Evolutionary conservation across 306 rosid genomes (phyloP), one percentile per base, ranked within the genome.

Genomic region (Prinsepia uniflora): DNA sequence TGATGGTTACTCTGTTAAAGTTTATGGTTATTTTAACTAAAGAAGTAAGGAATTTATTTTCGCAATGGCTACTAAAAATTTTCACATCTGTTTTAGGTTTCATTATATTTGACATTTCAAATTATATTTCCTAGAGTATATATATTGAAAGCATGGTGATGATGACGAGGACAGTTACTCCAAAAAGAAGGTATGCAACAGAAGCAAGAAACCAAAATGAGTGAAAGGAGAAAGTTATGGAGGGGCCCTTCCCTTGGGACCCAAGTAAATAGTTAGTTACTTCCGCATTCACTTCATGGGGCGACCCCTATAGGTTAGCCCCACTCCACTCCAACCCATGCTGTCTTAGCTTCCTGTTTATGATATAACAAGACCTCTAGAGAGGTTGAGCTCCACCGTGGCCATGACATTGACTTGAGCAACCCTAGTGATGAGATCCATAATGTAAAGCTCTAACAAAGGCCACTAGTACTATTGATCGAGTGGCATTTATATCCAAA

Each of bases 321-420:
- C 48, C 48, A n/a, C 34, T 43, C 36, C 72, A 39, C 72, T 6
- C 53, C 7, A 71, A 56, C 36, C 67, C 78, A 68, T 60, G 61
- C 69, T 76, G 73, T 63, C 47, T 65, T 15, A 46, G 41, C 79
- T 40, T 30, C 36, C 19, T 56, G 5, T 71, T 57, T 22, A 46
- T 66, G 72, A 70, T 70, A 57, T 14, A 62, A 58, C 76, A 56
- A 48, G 7, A 54, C 59, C 63, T 11, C 41, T 46, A 12, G 14
- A 46, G 14, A 30, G 15, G 6, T 52, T 12, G 48, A 63, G 85
- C 82, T 79, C 92, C 88, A 79, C 84, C 78, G 76, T 40, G 39
- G 73, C 73, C 78, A 78, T 40, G 39, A 76, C 71, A 39, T 63
- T 52, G 76, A 77, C 83, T 44, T 5, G n/a, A 65, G 72, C 63